Evolutionary conservation across 192 early-diverging fungal species (phyloP).

Genomic region (Coemansia sp.): DNA sequence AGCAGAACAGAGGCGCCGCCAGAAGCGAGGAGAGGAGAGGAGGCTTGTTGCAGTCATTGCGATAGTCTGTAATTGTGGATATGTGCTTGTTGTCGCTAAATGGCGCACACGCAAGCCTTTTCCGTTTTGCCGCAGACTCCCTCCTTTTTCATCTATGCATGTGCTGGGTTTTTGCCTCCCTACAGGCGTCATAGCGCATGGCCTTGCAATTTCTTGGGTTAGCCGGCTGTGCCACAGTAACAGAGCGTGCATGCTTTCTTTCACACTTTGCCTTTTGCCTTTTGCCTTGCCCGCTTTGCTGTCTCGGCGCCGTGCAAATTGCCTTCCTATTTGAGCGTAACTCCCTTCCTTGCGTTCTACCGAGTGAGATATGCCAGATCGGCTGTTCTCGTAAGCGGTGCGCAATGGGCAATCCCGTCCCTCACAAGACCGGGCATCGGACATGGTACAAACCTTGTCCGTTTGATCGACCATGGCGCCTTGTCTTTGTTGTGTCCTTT

Average conservation of each 20-base stretch:
- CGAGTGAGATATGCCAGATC: not conserved
- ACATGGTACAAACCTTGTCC: not conserved
- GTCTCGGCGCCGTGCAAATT: not conserved
- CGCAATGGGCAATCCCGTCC: not conserved
- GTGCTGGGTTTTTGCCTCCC: conserved; percentile 3
- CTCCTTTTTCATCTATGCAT: conserved; percentile 22
- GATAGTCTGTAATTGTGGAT: conserved; percentile 1
- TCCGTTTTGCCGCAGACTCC: not conserved
- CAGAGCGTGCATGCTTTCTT: not conserved
- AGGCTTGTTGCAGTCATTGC: not conserved
- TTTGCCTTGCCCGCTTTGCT: not conserved
- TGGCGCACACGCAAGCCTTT: conserved; percentile 1
- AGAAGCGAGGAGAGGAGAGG: not conserved
- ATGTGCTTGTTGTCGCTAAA: conserved; percentile 2
- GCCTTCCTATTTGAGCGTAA: conserved; percentile 12
- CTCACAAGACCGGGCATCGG: not conserved
- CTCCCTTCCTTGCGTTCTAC: not conserved
- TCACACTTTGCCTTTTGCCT: not conserved
- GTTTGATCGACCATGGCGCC: conserved; percentile 4
- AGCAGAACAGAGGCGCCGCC: conserved; percentile 2
- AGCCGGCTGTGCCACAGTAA: conserved; percentile 20
- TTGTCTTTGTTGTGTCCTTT: not conserved
- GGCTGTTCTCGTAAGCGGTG: not conserved
- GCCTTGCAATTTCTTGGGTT: not conserved
- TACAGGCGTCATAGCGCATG: conserved; percentile 17